Evolutionary conservation across 2,329 filamentous ascomycete genomes (phyloP), one percentile per base, ranked within the genome.

Genomic region (Fusarium nodosum): DNA sequence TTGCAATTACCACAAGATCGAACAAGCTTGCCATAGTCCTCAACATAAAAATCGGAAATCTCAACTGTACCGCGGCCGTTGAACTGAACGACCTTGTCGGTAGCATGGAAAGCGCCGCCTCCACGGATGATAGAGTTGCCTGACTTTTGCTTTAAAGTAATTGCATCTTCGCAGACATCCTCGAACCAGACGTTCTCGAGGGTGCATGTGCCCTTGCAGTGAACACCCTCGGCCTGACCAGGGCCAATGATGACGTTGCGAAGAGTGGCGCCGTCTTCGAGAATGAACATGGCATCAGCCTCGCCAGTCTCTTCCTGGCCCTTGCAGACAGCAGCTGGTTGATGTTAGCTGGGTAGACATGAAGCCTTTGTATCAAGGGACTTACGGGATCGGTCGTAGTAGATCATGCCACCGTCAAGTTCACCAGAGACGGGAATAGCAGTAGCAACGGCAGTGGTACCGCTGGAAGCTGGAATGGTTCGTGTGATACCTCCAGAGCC

Each of bases 221-320:
- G 84, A 26, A 86, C 79, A 53, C 81, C 84, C 75, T 85, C 85
- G 26, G 81, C 79, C 64, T 85, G 79, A 60, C 83, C 80, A 16
- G 79, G 79, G 9, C 85, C 84, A 56, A 87, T 86, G 72, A 87
- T 85, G 72, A 84, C 84, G 72, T 86, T 86, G 62, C 79, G 81
- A 28, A 87, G 74, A n/a, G 80, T 84, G 38, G 81, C 85, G 46
- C 84, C 85, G 50, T 82, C 78, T 72, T 82, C 79, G 57, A 87
- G 78, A 61, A 84, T 79, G 80, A 87, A 87, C 72, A 87, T 84
- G 44, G 85, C 82, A 60, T 72, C 72, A 13, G 54, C 61, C 39
- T 74, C 67, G 9, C 74, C 69, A 3, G 71, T 75, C 58, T 76
- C 77, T 13, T 64, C 58, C 52, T 79, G 75, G 3, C 69, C 76